Conservation (phyloP, 1,284 basidiomycete genomes). For the Ceratobasidium theobromae region DNA sequence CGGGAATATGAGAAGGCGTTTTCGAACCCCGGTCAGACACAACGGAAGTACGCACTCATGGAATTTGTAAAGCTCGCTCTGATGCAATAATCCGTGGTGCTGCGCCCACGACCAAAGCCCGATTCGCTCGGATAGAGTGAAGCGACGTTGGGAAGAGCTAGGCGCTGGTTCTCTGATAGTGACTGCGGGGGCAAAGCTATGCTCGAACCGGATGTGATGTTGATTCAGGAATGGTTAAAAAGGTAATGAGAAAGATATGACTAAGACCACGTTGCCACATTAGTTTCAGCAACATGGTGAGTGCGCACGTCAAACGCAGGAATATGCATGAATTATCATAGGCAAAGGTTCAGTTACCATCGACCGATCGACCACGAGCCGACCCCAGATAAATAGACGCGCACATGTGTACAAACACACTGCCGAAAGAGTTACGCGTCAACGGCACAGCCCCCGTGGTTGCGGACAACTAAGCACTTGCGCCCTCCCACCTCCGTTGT, state of each 20-base stretch:
- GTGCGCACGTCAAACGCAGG: background rate
- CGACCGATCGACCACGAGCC: too few relatives aligned
- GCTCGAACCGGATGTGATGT: background rate
- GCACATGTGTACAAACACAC: background rate
- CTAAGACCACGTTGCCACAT: background rate
- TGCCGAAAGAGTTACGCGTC: slow-evolving; percentile 9
- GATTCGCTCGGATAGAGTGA: too few relatives aligned
- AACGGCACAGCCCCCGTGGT: slow-evolving; percentile 16
- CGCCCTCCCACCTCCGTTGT: background rate
- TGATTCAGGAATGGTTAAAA: background rate
- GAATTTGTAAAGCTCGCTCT: background rate
- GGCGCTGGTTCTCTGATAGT: too few relatives aligned
- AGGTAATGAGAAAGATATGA: background rate
- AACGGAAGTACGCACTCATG: slow-evolving; percentile 8
- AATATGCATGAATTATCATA: background rate
- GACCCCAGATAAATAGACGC: too few relatives aligned
- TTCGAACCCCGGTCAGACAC: background rate
- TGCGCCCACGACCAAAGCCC: too few relatives aligned
- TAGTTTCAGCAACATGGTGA: background rate
- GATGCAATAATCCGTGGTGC: too few relatives aligned
- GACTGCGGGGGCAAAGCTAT: background rate
- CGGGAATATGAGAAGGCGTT: background rate
- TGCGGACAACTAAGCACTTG: background rate
- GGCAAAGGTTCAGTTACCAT: too few relatives aligned
- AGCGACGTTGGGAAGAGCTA: too few relatives aligned